Evolutionary conservation across 805 yeast species (phyloP), one percentile per base, ranked within the genome.

Genomic region (Metschnikowia gruessii): DNA sequence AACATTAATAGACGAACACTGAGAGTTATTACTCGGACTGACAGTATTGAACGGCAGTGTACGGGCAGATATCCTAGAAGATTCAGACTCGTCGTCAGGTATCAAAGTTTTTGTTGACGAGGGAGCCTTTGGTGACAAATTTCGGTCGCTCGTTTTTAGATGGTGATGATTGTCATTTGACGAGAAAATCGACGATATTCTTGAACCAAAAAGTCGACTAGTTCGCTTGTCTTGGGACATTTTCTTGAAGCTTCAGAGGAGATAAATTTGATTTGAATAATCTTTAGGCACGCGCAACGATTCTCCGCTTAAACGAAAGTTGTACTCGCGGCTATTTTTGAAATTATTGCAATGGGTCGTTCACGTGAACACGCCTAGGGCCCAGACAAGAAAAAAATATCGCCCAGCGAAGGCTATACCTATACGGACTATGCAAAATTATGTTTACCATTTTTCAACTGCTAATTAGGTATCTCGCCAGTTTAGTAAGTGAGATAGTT

Each of bases 161-260:
- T 45, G 54, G n/a, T 38, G 44, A 26, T 51, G 54, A 24, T 22
- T 34, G 12, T 50, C 54, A 15, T 38, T 34, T 4, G 51, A 43
- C 42, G 57, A 57, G 52, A 66, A 66, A 24, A 66, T 64, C 12
- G 69, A 62, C 41, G 63, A 56, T 29, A 66, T 59, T 21, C 69
- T 59, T 9, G 62, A 52, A 30, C 70, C 69, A 46, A 66, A 65
- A 32, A 58, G 54, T 31, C 49, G 43, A 40, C 13, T 33, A 16
- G 36, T 16, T 33, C 47, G 49, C 21, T 49, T 54, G 29, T 53
- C 57, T 28, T 46, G 43, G 3, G 50, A 42, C 56, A 52, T 50
- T 13, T n/a, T n/a, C 9, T 19, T 12, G 3, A 11, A 13, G 26
- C 11, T 18, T n/a, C n/a, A n/a, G 31, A 21, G 17, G 8, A 7